These are phyloP conservation scores for Sordaria brevicollis DNA, from an alignment of 495 filamentous ascomycete genomes.

Conservation along the genomic window DNA sequence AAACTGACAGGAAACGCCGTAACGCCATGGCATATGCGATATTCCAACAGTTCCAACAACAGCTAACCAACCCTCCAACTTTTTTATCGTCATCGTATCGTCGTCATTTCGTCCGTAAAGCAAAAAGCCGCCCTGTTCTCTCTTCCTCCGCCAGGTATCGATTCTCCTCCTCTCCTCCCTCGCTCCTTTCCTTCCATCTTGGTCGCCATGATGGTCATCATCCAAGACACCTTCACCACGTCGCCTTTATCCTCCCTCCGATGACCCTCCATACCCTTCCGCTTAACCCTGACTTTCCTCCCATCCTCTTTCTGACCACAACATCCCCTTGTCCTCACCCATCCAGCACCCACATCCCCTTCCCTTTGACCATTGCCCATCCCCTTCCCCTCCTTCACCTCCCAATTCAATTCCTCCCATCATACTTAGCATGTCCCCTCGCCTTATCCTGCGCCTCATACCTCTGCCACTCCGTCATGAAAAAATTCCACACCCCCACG, in stretches of 20 bases:
- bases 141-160: background rate
- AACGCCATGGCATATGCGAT: background rate
- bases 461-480: constrained; percentile 44
- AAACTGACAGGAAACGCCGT: background rate
- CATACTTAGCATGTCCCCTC: background rate
- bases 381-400: no score
- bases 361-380: background rate
- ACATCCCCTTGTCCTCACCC: background rate
- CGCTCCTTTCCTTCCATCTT: background rate
- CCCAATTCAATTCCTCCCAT: background rate
- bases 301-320: no score
- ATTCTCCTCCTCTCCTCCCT: background rate
- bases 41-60: background rate
- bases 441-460: constrained; percentile 27
- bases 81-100: background rate
- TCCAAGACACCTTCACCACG: background rate
- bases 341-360: background rate
- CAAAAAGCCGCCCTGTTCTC: background rate
- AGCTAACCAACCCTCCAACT: background rate
- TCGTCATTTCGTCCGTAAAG: background rate
- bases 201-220: background rate
- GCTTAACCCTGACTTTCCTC: background rate
- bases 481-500: constrained; percentile 43
- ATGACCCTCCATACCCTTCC: background rate
- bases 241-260: background rate